Evolutionary conservation across 768 basidiomycete species (phyloP), one percentile per base, ranked within the genome.

Genomic region (Atractiella rhizophila): DNA sequence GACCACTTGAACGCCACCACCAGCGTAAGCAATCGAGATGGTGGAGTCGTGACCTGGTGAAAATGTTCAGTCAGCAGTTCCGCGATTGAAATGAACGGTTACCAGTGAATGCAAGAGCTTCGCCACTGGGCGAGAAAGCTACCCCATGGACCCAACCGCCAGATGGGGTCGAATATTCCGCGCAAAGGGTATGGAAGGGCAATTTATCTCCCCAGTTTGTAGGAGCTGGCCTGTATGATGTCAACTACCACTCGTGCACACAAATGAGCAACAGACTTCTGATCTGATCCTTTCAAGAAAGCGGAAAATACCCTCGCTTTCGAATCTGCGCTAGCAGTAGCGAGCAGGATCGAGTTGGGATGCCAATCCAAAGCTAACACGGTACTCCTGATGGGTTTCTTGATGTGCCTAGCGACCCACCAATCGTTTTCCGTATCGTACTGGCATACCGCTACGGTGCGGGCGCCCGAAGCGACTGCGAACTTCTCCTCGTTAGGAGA

Each of bases 121-220:
- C 78, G n/a, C 91, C 91, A 8, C 79, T 80, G 4, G 88, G 91
- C 19, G 88, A 96, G 63, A 98, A 98, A 1, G 74, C 78, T 35
- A 96, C 80, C 16, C 76, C 65, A 51, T 96, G 91, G 1, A 98
- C 85, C 91, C 91, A 98, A 10, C 91, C 91, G 29, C 91, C 91
- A 30, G 74, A 69, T 0, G 81, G 74, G 52, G 76, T 81, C 28
- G 66, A 57, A 57, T 78, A 98, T 58, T 96, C 91, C 34, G 85
- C 91, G 48, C 86, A 96, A 45, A 98, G 66, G 2, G 91, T 94
- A 57, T 86, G 88, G 67, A 96, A 96, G 0, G 91, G 91, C 0
- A 98, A 66, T 52, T 85, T 85, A 43, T 85, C 82, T n/a, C 91
- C 91, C 91, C 91, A 98, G 1, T 85, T 73, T 19, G 76, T 73